These are phyloP conservation scores for Cucurbita maxima DNA, from an alignment of 306 rosid species.

Conservation along the genomic window DNA sequence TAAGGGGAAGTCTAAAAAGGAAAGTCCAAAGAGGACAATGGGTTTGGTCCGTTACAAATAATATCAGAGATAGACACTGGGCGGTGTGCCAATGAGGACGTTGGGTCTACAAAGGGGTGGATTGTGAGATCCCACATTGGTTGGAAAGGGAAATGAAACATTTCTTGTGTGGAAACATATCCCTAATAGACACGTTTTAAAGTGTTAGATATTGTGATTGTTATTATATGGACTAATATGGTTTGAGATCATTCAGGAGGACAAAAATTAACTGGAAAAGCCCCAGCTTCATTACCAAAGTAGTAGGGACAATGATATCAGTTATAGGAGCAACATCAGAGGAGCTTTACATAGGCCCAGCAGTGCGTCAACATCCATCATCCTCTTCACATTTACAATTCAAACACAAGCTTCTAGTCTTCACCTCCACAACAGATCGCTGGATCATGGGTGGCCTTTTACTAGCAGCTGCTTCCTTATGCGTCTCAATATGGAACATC, in stretches of 20 bases:
- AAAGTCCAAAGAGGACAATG: too few species aligned
- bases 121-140: too few species aligned
- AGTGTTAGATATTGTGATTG: too few species aligned
- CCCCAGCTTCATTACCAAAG: slow-evolving; percentile 24
- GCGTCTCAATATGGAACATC: slow-evolving; percentile 39
- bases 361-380: slow-evolving; percentile 25
- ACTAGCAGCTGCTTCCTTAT: slow-evolving; percentile 43
- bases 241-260: slow-evolving; percentile 17
- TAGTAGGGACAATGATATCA: slow-evolving; percentile 41
- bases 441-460: slow-evolving; percentile 69
- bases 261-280: slow-evolving; percentile 27
- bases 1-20: too few species aligned
- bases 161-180: too few species aligned
- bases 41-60: too few species aligned
- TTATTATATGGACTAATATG: too few species aligned
- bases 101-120: too few species aligned
- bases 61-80: too few species aligned
- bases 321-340: slow-evolving; percentile 39
- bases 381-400: slow-evolving; percentile 12
- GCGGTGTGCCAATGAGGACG: too few species aligned
- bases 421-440: slow-evolving; percentile 46
- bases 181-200: too few species aligned
- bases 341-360: slow-evolving; percentile 48
- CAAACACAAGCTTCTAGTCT: slow-evolving; percentile 24
- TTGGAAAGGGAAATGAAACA: too few species aligned